Conservation (phyloP, 106 monocot species). For the Acorus calamus region DNA sequence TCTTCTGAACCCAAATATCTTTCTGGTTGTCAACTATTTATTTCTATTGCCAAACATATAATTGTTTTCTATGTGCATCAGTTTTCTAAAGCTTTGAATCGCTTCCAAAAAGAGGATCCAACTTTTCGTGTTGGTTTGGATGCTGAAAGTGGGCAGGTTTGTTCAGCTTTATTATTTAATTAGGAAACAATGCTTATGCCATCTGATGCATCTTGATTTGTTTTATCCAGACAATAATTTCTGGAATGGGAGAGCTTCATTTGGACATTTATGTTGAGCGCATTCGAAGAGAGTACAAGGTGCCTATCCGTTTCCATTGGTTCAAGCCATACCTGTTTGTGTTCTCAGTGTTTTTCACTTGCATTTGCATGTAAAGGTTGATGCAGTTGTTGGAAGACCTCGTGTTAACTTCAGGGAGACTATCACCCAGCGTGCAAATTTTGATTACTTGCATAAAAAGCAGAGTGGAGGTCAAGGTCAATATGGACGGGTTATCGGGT, state of each 20-base stretch:
- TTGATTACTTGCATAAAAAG: conserved; percentile 99
- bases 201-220: background rate
- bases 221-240: conserved; percentile 82
- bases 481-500: conserved; percentile 95
- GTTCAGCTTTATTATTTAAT: background rate
- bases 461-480: conserved; percentile 98
- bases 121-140: conserved; percentile 97
- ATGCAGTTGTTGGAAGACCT: conserved; percentile 88
- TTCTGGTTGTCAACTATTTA: background rate
- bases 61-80: conserved; percentile 11
- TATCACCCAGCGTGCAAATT: conserved; percentile 73
- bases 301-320: conserved; percentile 6
- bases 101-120: conserved; percentile 94
- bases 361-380: conserved; percentile 49
- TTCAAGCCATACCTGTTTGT: background rate
- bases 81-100: conserved; percentile 98
- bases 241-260: conserved; percentile 98
- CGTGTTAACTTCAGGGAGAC: conserved; percentile 95
- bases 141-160: conserved; percentile 95
- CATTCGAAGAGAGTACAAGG: conserved; percentile 94
- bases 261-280: conserved; percentile 98
- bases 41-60: background rate
- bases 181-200: background rate
- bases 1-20: background rate
- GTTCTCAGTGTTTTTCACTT: background rate